Percentiles rank a stretch among this genome's conserved stretches.
Conservation (phyloP, 331 rosid species). For the Quercus lobata region DNA sequence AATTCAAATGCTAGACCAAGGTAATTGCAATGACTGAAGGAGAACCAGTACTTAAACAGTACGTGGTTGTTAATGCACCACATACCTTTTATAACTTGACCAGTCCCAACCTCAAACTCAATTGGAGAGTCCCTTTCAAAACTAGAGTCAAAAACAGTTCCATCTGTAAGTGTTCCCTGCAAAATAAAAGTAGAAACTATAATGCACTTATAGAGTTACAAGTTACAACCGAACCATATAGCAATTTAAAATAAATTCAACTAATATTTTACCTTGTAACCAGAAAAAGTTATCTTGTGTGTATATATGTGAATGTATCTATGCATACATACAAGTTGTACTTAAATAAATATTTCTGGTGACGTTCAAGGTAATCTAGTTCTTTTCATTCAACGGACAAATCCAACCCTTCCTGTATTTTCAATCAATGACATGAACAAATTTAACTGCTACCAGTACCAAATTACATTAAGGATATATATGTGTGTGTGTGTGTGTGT, state of each 20-base stretch:
- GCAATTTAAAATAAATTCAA: background rate
- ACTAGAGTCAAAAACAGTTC: conserved; percentile 96
- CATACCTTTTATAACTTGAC: conserved; percentile 95
- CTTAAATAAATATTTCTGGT: background rate
- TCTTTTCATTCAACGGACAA: background rate
- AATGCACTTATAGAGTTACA: background rate
- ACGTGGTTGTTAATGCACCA: background rate
- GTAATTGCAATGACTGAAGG: background rate
- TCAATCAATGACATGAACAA: background rate
- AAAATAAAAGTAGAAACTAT: conserved; percentile 7
- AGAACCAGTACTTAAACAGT: background rate
- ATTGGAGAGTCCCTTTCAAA: conserved; percentile 84
- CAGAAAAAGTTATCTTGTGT: background rate
- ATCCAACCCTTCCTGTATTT: background rate
- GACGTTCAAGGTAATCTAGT: background rate
- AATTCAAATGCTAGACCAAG: background rate
- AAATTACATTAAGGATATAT: background rate
- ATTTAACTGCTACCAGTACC: background rate
- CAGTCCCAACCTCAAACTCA: conserved; percentile 82
- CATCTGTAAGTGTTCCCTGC: conserved; percentile 96
- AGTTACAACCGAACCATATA: background rate
- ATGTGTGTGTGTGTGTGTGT: no score
- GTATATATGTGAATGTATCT: background rate
- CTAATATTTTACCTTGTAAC: background rate
- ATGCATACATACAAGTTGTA: background rate